Evolutionary conservation across 2,329 filamentous ascomycete genomes (phyloP).

Genomic region (Neophaeococcomyces aloes): DNA sequence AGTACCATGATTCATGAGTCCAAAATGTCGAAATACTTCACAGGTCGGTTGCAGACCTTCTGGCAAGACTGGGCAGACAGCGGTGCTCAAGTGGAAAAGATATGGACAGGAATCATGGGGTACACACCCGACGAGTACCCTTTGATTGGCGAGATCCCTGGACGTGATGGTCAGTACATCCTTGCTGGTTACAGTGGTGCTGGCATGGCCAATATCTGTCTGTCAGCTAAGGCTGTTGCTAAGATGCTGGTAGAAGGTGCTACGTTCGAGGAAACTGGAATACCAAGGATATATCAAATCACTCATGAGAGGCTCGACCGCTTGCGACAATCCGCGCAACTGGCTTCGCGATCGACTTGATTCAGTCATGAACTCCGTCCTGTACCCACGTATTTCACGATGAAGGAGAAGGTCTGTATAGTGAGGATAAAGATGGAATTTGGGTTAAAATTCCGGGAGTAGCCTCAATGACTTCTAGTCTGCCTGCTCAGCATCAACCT

Average conservation of each 20-base stretch:
- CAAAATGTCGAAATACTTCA: conserved; percentile 27
- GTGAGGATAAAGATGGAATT: too few species aligned
- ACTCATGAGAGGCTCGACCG: conserved; percentile 11
- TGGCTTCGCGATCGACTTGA: too few species aligned
- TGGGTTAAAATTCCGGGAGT: too few species aligned
- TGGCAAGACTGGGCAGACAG: conserved; percentile 29
- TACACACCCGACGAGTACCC: conserved; percentile 24
- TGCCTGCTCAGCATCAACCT: too few species aligned
- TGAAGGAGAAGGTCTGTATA: too few species aligned
- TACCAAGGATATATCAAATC: conserved; percentile 27
- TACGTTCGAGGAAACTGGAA: conserved; percentile 22
- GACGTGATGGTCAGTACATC: conserved; percentile 22
- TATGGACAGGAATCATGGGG: conserved; percentile 26
- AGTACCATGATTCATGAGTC: too few species aligned
- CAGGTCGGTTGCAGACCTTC: conserved; percentile 28
- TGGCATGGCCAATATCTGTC: conserved; percentile 25
- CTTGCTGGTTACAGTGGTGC: conserved; percentile 25
- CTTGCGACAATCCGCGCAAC: too few species aligned
- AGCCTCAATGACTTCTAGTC: too few species aligned
- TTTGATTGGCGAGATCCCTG: conserved; percentile 20
- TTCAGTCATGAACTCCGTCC: too few species aligned
- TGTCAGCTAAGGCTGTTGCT: conserved; percentile 23
- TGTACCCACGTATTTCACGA: too few species aligned
- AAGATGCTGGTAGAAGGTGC: conserved; percentile 28
- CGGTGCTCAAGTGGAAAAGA: conserved; percentile 36